Percentiles rank a stretch among this genome's conserved stretches.
Evolutionary conservation across 2,329 filamentous ascomycete species (phyloP).

Genomic region (Monosporascus sp.): DNA sequence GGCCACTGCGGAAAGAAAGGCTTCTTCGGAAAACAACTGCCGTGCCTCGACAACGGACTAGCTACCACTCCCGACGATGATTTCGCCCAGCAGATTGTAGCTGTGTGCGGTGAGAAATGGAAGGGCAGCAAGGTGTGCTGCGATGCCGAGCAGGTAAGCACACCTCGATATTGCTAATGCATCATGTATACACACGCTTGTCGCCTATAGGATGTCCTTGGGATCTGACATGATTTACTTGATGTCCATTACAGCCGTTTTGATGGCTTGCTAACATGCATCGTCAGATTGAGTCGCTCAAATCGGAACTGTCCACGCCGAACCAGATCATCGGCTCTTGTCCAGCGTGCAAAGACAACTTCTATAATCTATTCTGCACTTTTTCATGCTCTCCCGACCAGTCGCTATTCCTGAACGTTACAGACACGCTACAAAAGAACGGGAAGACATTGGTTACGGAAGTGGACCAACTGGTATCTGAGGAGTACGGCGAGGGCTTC

Average conservation of each 20-base stretch:
- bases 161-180: background rate
- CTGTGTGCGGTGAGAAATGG: slow-evolving; percentile 86
- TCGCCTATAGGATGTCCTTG: too few relatives aligned
- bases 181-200: background rate
- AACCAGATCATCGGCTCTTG: slow-evolving; percentile 88
- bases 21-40: slow-evolving; percentile 83
- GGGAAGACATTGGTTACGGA: slow-evolving; percentile 66
- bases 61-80: slow-evolving; percentile 69
- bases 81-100: slow-evolving; percentile 71
- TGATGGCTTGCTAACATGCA: slow-evolving; percentile 8
- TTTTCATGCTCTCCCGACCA: slow-evolving; percentile 98
- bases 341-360: slow-evolving; percentile 96
- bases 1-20: slow-evolving; percentile 88
- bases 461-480: slow-evolving; percentile 81
- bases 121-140: slow-evolving; percentile 80
- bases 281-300: slow-evolving; percentile 66
- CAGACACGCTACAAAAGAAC: slow-evolving; percentile 58
- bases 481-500: slow-evolving; percentile 79
- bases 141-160: slow-evolving; percentile 63
- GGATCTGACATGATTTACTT: too few relatives aligned
- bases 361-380: slow-evolving; percentile 96
- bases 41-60: slow-evolving; percentile 84
- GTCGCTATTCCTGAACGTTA: slow-evolving; percentile 91
- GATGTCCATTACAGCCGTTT: background rate
- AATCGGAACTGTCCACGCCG: slow-evolving; percentile 78